phyloP scores from a whole-genome alignment of 768 basidiomycete genomes.

The Leccinum subtestaceum region DNA sequence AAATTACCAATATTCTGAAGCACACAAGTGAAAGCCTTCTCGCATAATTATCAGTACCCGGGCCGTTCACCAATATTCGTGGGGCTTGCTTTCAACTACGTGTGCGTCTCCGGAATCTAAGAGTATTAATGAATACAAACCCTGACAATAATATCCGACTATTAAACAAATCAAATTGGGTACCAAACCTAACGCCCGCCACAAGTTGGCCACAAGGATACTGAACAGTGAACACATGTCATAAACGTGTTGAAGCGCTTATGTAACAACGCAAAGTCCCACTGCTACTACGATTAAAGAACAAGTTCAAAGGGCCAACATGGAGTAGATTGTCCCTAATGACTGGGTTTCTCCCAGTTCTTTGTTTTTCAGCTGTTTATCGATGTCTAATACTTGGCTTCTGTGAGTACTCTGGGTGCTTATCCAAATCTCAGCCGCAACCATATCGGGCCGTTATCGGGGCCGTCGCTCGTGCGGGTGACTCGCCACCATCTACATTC shows the following conservation, averaged over 20 bases:
- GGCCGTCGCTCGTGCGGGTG: neutral
- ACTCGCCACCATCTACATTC: conserved; percentile 5
- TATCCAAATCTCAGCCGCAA: neutral
- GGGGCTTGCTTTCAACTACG: neutral
- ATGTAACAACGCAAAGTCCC: neutral
- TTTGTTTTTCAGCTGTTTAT: neutral
- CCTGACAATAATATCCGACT: neutral
- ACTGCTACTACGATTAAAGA: too few species aligned
- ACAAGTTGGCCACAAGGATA: neutral
- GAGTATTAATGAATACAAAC: neutral
- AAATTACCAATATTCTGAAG: neutral
- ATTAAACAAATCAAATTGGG: neutral
- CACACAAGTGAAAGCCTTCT: neutral
- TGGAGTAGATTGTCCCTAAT: neutral
- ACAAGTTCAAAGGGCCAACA: too few species aligned
- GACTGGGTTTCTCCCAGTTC: neutral
- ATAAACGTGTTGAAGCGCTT: too few species aligned
- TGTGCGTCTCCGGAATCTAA: neutral
- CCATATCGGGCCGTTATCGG: neutral
- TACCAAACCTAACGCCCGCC: neutral
- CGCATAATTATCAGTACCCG: neutral
- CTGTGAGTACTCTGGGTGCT: neutral
- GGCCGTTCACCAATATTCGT: neutral
- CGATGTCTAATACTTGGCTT: neutral
- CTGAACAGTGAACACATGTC: neutral